These are phyloP conservation scores for Fusarium decemcellulare DNA, from an alignment of 2,329 filamentous ascomycete species.

Conservation along the genomic window DNA sequence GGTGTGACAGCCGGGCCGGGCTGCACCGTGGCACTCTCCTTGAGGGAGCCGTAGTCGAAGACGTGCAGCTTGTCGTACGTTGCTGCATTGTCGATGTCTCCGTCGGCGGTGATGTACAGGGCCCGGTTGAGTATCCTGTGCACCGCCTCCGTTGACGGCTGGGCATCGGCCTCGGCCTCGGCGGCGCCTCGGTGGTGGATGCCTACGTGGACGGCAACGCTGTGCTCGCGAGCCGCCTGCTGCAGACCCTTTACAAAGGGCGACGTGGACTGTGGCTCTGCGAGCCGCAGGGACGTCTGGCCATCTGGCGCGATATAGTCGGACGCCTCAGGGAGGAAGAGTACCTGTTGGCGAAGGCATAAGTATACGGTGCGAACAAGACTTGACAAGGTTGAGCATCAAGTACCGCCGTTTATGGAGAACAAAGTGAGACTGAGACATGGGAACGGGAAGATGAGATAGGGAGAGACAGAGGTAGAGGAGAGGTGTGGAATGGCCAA, in stretches of 20 bases:
- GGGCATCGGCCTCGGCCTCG: constrained; percentile 41
- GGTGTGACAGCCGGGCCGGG: constrained; percentile 73
- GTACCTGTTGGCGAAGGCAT: constrained; percentile 63
- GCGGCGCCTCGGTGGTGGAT: constrained; percentile 78
- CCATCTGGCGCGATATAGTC: constrained; percentile 86
- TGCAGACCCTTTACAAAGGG: constrained; percentile 84
- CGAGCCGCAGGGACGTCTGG: constrained; percentile 79
- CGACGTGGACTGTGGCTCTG: constrained; percentile 73
- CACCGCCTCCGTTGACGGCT: constrained; percentile 26
- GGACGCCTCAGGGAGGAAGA: constrained; percentile 93
- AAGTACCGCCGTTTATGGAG: constrained; percentile 34
- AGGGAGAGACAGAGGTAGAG: constrained; percentile 8
- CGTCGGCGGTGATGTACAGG: constrained; percentile 64
- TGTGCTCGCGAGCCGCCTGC: constrained; percentile 73
- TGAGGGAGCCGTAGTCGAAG: constrained; percentile 77
- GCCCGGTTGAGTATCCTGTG: constrained; percentile 64
- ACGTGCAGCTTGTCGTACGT: constrained; percentile 91
- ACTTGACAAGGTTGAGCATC: constrained; percentile 2
- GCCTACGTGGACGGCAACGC: constrained; percentile 85
- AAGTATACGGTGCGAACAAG: constrained; percentile 43
- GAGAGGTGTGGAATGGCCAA: neutral
- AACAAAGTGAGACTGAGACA: neutral
- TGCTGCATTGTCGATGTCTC: constrained; percentile 56
- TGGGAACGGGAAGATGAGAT: neutral
- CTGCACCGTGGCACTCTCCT: constrained; percentile 74